Evolutionary conservation across 1,139 yeast species (phyloP).

Genomic region (Magnusiomyces suaveolens): DNA sequence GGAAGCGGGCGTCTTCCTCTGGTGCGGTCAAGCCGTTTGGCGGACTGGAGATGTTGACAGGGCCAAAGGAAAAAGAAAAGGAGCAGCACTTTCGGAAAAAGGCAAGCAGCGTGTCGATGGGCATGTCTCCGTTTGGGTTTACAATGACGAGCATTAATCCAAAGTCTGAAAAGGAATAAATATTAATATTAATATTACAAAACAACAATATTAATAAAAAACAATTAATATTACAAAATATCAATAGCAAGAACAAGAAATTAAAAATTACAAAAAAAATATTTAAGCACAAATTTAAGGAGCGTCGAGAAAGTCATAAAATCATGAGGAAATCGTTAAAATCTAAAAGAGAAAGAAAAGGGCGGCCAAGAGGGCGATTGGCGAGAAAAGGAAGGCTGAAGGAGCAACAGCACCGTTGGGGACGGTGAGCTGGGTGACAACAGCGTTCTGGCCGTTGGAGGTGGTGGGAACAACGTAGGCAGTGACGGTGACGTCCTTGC

Average conservation of each 20-base stretch:
- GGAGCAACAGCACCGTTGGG: neutral
- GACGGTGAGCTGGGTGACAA: neutral
- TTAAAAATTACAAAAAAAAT: neutral
- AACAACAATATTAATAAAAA: too few relatives aligned
- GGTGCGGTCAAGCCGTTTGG: neutral
- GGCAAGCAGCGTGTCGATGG: neutral
- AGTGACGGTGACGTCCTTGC: neutral
- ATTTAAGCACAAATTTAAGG: neutral
- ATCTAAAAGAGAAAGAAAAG: neutral
- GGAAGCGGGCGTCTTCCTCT: slow-evolving; percentile 9
- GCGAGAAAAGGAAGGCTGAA: neutral
- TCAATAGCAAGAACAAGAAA: neutral
- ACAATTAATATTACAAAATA: neutral
- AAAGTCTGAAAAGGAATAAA: neutral
- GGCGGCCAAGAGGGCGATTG: neutral
- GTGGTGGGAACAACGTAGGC: neutral
- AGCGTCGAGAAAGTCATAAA: neutral
- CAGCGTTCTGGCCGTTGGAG: neutral
- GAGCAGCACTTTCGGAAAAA: neutral
- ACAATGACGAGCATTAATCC: too few relatives aligned
- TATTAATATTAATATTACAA: too few relatives aligned
- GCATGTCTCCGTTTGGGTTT: neutral
- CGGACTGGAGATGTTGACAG: too few relatives aligned
- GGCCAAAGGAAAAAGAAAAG: neutral
- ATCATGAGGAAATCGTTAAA: too few relatives aligned